Evolutionary conservation across 306 rosid genomes (phyloP).

Genomic region (Trifolium dubium): DNA sequence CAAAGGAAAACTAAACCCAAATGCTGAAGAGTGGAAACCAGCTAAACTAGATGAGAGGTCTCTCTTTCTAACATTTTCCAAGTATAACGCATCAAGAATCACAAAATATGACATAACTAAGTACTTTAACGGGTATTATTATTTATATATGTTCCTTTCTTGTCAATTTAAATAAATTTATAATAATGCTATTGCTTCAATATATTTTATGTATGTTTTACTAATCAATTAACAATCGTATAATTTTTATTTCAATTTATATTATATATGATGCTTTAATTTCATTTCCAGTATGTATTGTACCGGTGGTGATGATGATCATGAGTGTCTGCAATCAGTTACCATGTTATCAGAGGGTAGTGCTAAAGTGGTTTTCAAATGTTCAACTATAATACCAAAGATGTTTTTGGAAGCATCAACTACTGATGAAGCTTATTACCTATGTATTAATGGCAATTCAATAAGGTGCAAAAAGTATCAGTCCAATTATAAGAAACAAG

Average conservation of each 20-base stretch:
- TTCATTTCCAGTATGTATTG: constrained; percentile 45
- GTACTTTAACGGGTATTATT: not conserved
- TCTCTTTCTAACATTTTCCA: not conserved
- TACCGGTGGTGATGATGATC: no score
- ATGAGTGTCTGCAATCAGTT: constrained; percentile 50
- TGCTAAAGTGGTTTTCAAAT: constrained; percentile 44
- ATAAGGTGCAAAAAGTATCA: constrained; percentile 29
- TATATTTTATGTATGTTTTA: no score
- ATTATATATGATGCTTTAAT: not conserved
- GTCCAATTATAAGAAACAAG: not conserved
- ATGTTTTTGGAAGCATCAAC: not conserved
- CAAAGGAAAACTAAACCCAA: not conserved
- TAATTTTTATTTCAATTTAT: not conserved
- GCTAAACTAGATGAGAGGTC: not conserved
- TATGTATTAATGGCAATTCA: not conserved
- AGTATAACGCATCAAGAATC: not conserved
- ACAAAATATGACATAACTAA: not conserved
- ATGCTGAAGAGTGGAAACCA: not conserved
- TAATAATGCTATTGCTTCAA: not conserved
- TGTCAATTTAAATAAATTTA: not conserved
- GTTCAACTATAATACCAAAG: not conserved
- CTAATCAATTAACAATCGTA: no score
- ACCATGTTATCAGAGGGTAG: constrained; percentile 8
- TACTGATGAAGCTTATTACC: not conserved
- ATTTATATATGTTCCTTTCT: not conserved